phyloP scores from a whole-genome alignment of 1,139 yeast species.

The Geotrichum fermentans region DNA sequence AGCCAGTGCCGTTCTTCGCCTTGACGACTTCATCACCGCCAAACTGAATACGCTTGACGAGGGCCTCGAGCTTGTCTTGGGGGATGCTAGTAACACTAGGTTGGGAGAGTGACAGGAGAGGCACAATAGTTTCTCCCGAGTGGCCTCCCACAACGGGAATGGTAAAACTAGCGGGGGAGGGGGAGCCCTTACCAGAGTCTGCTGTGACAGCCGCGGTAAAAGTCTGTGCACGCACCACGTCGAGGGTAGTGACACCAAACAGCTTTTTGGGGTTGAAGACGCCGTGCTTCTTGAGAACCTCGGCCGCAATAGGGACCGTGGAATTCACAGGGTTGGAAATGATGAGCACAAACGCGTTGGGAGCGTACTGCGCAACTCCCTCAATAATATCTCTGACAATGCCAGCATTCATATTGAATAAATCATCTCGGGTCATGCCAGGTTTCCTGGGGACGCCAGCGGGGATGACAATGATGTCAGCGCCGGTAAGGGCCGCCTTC shows the following conservation, averaged over 20 bases:
- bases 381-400: slow-evolving; percentile 80
- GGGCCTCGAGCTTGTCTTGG: slow-evolving; percentile 55
- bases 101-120: slow-evolving; percentile 62
- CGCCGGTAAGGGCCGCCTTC: slow-evolving; percentile 55
- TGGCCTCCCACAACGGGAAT: slow-evolving; percentile 95
- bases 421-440: slow-evolving; percentile 96
- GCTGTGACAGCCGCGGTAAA: slow-evolving; percentile 58
- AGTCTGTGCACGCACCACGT: slow-evolving; percentile 83
- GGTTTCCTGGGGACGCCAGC: slow-evolving; percentile 98
- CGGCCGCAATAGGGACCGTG: slow-evolving; percentile 88
- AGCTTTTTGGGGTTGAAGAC: slow-evolving; percentile 73
- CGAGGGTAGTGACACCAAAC: slow-evolving; percentile 91
- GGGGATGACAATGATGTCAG: slow-evolving; percentile 81
- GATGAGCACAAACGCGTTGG: slow-evolving; percentile 69
- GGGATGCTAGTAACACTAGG: slow-evolving; percentile 45
- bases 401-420: slow-evolving; percentile 88
- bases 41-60: slow-evolving; percentile 84
- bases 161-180: slow-evolving; percentile 53
- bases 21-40: slow-evolving; percentile 97
- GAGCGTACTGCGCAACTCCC: slow-evolving; percentile 68
- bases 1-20: slow-evolving; percentile 93
- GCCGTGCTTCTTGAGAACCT: slow-evolving; percentile 70
- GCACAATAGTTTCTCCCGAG: slow-evolving; percentile 92
- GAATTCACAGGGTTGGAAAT: slow-evolving; percentile 96
- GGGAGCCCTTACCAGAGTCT: too few species aligned